Evolutionary conservation across 495 filamentous ascomycete species (phyloP).

Genomic region (Lentithecium fluviatile): DNA sequence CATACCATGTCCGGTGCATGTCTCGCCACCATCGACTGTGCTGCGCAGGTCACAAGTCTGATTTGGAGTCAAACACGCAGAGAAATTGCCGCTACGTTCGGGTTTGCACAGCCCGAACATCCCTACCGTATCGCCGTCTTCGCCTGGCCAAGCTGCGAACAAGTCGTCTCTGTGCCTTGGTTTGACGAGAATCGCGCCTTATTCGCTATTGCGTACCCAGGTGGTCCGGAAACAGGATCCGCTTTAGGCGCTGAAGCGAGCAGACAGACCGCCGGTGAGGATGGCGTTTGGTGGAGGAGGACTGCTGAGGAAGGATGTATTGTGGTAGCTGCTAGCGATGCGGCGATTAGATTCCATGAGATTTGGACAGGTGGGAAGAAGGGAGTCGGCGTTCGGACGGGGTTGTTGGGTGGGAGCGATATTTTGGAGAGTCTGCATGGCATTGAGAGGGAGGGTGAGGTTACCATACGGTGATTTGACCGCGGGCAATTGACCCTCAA

Average conservation of each 20-base stretch:
- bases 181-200: conserved; percentile 74
- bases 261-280: conserved; percentile 46
- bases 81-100: conserved; percentile 92
- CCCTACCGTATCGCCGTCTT: conserved; percentile 90
- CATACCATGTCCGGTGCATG: conserved; percentile 82
- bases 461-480: conserved; percentile 25
- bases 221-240: conserved; percentile 48
- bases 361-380: conserved; percentile 73
- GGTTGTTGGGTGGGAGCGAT: conserved; percentile 78
- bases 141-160: conserved; percentile 88
- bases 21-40: conserved; percentile 86
- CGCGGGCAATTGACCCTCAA: no score
- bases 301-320: conserved; percentile 85
- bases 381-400: conserved; percentile 55
- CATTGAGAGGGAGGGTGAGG: conserved; percentile 68
- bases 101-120: conserved; percentile 93
- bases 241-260: conserved; percentile 52
- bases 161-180: conserved; percentile 89
- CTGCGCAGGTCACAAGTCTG: conserved; percentile 88
- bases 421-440: conserved; percentile 85
- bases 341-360: conserved; percentile 94
- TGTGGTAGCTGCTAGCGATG: conserved; percentile 89
- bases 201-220: conserved; percentile 69
- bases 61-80: conserved; percentile 84
- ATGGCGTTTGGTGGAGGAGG: conserved; percentile 55